A percentile compares a stretch with the other conserved stretches of the same genome.
Evolutionary conservation across 805 yeast genomes (phyloP).

Genomic region (Lachancea nothofagi): DNA sequence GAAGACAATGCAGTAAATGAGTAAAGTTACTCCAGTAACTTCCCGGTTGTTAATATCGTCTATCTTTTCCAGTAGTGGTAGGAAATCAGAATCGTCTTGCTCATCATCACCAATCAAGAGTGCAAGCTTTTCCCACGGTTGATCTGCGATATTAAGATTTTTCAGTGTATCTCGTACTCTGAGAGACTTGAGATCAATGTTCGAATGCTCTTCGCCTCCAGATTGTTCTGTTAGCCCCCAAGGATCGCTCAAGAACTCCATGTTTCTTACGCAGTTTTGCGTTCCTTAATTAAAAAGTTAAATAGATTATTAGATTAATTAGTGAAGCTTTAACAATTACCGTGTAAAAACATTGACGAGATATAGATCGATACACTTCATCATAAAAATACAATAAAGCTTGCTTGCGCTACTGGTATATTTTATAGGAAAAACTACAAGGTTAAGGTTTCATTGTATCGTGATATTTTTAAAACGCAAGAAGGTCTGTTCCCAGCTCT

Average conservation of each 20-base stretch:
- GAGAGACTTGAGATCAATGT: neutral
- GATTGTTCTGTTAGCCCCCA: constrained; percentile 6
- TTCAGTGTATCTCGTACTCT: constrained; percentile 1
- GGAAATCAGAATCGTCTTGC: constrained; percentile 20
- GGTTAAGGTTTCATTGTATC: too few species aligned
- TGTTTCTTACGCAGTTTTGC: neutral
- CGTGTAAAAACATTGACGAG: too few species aligned
- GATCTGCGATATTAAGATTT: neutral
- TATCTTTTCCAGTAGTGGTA: constrained; percentile 13
- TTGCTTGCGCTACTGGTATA: too few species aligned
- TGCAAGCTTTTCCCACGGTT: constrained; percentile 22
- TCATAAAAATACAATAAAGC: too few species aligned
- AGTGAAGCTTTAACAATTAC: too few species aligned
- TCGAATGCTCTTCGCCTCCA: neutral
- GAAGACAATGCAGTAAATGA: constrained; percentile 53
- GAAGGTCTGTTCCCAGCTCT: too few species aligned
- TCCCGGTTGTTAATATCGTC: constrained; percentile 20
- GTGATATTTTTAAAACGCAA: too few species aligned
- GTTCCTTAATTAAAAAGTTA: too few species aligned
- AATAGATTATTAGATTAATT: too few species aligned
- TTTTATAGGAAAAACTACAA: too few species aligned
- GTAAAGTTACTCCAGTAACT: constrained; percentile 40
- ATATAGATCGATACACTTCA: too few species aligned
- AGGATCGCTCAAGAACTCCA: constrained; percentile 7
- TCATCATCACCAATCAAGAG: constrained; percentile 21